Conservation (phyloP, 345 rosid species). For the Toxicodendron radicans region DNA sequence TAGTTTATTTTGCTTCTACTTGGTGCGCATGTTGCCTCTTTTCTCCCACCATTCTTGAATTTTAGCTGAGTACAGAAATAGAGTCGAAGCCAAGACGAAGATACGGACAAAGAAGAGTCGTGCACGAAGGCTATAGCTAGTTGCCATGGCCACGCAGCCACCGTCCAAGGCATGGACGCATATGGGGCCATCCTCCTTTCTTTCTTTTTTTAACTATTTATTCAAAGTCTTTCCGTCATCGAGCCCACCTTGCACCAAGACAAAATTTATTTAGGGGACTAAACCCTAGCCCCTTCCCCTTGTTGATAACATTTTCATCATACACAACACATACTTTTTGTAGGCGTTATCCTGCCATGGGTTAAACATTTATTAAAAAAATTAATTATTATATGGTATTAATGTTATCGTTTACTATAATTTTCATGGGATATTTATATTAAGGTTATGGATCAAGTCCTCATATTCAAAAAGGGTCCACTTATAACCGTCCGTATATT, state of each 20-base stretch:
- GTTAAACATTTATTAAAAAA: no score
- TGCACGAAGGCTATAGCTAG: neutral
- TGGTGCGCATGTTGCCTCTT: neutral
- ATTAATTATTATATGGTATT: no score
- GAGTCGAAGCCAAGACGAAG: neutral
- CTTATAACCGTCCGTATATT: conserved; percentile 19
- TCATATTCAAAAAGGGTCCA: conserved; percentile 7
- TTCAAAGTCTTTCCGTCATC: neutral
- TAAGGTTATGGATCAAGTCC: neutral
- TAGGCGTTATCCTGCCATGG: no score
- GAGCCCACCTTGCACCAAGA: conserved; percentile 4
- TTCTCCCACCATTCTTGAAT: conserved; percentile 8
- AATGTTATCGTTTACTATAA: no score
- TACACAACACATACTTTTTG: no score
- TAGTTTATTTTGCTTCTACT: neutral
- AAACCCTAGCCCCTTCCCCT: conserved; percentile 9
- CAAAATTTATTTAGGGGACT: neutral
- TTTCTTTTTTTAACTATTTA: neutral
- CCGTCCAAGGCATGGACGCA: conserved; percentile 17
- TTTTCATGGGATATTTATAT: no score
- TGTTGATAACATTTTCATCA: conserved; percentile 4
- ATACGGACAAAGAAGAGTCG: conserved; percentile 14
- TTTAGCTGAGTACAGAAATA: neutral
- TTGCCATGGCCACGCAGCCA: neutral
- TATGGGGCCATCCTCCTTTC: neutral